Base-by-base conservation (phyloP, 495 filamentous ascomycete species). In the Terfezia claveryi region DNA sequence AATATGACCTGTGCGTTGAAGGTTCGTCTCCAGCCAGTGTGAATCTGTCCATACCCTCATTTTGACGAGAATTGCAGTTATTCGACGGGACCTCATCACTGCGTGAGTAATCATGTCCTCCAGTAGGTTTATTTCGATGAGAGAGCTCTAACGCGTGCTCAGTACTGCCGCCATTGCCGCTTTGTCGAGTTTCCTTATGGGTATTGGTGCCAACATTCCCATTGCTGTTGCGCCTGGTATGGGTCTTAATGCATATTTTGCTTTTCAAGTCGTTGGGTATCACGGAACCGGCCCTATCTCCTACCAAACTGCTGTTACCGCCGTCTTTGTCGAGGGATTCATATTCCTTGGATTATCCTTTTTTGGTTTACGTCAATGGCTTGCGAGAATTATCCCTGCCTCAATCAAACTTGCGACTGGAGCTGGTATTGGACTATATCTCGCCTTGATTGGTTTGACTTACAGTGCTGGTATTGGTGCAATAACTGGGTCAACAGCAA, bases 341-440 rank as follows among this genome's bases (percentile, higher is more conserved):
- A 58, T 66, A 51, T 66, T 66, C 41, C 58, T 78, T 53, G 74
- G 66, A 4, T 70, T 91, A 17, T 82, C 84, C 0, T 62, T 88
- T 12, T 67, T 85, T 37, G 84, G 84, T 23, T 74, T 88, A 67
- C 78, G 84, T 10, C 84, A 89, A 65, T 88, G 84, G 84, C 74
- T 89, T 32, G 84, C 83, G 1, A 77, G 82, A 52, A 75, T 79
- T 41, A 80, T 89, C 23, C 84, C 84, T 0, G 73, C 76, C 23
- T 83, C 78, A 50, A 83, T 89, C 65, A 89, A 89, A 66, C 77
- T 87, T 44, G 83, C 83, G n/a, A 83, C 80, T 27, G 83, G 83
- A 51, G 80, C 80, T 10, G 84, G 84, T 49, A 89, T 88, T 53
- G 84, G 84, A 5, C 68, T 89, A 11, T 87, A 87, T 63, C 73